These are phyloP conservation scores for Hemerocallis citrina DNA, from an alignment of 106 monocot species.

Conservation along the genomic window DNA sequence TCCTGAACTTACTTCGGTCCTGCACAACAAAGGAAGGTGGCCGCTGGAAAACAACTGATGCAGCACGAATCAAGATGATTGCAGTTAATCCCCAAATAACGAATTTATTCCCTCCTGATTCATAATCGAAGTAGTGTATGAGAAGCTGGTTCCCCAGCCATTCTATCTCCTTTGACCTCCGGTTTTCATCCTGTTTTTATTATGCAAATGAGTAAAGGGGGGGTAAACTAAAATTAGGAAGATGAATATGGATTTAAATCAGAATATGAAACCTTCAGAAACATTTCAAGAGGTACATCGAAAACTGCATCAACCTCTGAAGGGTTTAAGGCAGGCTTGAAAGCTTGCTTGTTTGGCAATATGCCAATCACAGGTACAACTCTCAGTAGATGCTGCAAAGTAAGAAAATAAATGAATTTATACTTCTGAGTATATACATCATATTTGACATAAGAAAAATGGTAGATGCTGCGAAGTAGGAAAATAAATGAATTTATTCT, in stretches of 20 bases:
- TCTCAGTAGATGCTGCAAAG: constrained; percentile 66
- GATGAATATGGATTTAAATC: not conserved
- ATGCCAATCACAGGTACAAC: constrained; percentile 69
- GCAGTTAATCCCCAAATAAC: constrained; percentile 71
- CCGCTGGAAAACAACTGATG: constrained; percentile 51
- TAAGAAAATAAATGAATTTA: not conserved
- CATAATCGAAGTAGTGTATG: constrained; percentile 47
- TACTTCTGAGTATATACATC: not conserved
- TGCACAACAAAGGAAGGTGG: constrained; percentile 44
- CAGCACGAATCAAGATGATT: constrained; percentile 54
- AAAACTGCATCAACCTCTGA: constrained; percentile 72
- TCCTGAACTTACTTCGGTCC: constrained; percentile 15
- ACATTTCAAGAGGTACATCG: constrained; percentile 91
- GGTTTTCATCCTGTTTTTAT: constrained; percentile 69
- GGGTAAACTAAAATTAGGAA: not conserved
- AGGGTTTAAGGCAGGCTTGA: constrained; percentile 45
- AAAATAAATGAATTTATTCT: not conserved
- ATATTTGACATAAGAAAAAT: too few species aligned
- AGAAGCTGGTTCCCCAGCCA: constrained; percentile 35
- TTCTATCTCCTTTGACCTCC: constrained; percentile 41
- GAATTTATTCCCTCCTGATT: constrained; percentile 26
- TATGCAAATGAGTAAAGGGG: not conserved
- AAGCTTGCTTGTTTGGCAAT: constrained; percentile 45
- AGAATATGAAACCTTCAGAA: constrained; percentile 49
- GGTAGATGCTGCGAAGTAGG: constrained; percentile 56